phyloP scores from a whole-genome alignment of 1,139 yeast genomes.

The Pichia sp. region DNA sequence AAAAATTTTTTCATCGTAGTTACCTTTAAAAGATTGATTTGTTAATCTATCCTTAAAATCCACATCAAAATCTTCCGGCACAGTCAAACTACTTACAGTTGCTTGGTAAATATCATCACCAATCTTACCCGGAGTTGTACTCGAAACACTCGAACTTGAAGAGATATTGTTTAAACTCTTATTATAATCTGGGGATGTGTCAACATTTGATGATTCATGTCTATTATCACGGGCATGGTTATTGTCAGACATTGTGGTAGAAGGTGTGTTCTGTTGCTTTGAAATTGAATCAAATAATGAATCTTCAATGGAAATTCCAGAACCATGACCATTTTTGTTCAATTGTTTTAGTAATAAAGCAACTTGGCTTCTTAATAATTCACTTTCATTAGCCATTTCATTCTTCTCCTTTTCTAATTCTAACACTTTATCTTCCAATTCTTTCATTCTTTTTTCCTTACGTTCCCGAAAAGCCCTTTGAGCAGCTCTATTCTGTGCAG shows the following conservation, averaged over 20 bases:
- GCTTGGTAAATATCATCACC: not conserved
- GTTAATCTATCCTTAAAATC: constrained; percentile 14
- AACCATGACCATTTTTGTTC: not conserved
- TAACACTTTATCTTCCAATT: constrained; percentile 72
- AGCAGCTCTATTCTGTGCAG: constrained; percentile 96
- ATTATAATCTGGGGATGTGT: constrained; percentile 3
- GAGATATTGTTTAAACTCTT: constrained; percentile 1
- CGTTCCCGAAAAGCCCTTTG: constrained; percentile 95
- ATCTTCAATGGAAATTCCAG: not conserved
- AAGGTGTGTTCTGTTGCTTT: not conserved
- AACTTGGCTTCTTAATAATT: constrained; percentile 70
- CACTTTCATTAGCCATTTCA: constrained; percentile 57
- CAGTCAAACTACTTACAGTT: not conserved
- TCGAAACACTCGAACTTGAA: constrained; percentile 11
- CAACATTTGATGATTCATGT: not conserved
- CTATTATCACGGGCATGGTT: not conserved
- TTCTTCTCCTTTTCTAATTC: constrained; percentile 63
- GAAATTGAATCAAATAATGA: not conserved
- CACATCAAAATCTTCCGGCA: not conserved
- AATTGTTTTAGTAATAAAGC: constrained; percentile 68
- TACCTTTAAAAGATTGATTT: constrained; percentile 32
- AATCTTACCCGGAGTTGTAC: constrained; percentile 2
- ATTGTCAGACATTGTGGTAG: not conserved
- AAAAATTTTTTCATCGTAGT: constrained; percentile 50
- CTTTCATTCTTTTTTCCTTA: constrained; percentile 81